Conservation (phyloP, 2,329 filamentous ascomycete genomes). For the Phaeosphaeriaceae sp. region DNA sequence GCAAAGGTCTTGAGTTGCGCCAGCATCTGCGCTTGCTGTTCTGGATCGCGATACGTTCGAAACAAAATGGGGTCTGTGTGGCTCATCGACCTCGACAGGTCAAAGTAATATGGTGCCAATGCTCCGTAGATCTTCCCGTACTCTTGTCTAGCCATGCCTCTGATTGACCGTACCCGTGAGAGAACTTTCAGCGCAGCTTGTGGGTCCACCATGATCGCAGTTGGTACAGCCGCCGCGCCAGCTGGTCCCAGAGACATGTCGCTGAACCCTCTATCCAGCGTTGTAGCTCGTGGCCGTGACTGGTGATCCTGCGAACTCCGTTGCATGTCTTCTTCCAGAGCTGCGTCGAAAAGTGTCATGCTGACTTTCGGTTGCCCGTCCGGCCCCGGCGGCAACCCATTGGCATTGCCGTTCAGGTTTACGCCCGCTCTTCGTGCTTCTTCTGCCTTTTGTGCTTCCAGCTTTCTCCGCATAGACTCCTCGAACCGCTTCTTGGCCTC, state of each 20-base stretch:
- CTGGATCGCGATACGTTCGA: conserved; percentile 83
- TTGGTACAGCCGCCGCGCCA: conserved; percentile 36
- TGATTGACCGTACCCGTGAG: conserved; percentile 74
- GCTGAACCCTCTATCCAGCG: conserved; percentile 77
- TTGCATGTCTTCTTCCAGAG: conserved; percentile 68
- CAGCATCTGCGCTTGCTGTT: conserved; percentile 89
- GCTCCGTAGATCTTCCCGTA: conserved; percentile 92
- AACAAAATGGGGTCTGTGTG: conserved; percentile 86
- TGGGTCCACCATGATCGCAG: conserved; percentile 56
- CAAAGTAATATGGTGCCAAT: conserved; percentile 85
- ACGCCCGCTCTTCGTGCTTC: conserved; percentile 48
- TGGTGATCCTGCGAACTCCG: conserved; percentile 49
- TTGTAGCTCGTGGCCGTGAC: conserved; percentile 34
- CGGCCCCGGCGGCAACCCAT: conserved; percentile 46
- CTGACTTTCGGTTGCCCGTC: conserved; percentile 48
- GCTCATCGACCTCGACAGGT: conserved; percentile 74
- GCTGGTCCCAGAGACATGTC: conserved; percentile 66
- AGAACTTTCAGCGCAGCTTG: conserved; percentile 73
- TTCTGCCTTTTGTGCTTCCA: conserved; percentile 62
- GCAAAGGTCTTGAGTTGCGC: conserved; percentile 80
- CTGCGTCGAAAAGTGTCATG: conserved; percentile 77
- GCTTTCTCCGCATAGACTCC: conserved; percentile 64
- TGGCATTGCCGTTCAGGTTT: conserved; percentile 40
- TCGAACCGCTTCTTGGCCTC: conserved; percentile 85
- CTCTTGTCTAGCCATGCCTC: conserved; percentile 85